Conservation (phyloP, 208 protist genomes). For the Wallacemonas sp. region DNA sequence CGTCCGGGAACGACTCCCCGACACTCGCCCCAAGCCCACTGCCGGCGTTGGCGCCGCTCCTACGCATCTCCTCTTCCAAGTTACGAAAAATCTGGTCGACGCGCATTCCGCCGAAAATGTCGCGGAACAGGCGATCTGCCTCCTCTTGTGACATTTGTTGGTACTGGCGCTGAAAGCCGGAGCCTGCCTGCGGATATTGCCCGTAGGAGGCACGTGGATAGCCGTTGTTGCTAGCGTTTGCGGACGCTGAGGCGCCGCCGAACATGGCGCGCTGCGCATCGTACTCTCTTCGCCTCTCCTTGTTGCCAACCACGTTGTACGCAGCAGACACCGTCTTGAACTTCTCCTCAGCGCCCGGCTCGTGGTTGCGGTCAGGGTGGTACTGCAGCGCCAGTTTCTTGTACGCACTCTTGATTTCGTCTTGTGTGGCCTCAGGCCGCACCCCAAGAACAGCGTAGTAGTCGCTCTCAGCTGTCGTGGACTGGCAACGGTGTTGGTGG, state of each 20-base stretch:
- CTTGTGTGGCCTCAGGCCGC: slow-evolving; percentile 56
- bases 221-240: slow-evolving; percentile 2
- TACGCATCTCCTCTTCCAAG: slow-evolving; percentile 75
- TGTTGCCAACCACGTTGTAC: slow-evolving; percentile 82
- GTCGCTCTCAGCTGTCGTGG: slow-evolving; percentile 26
- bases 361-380: slow-evolving; percentile 89
- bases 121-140: slow-evolving; percentile 78
- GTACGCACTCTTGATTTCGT: slow-evolving; percentile 92
- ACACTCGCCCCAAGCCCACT: slow-evolving; percentile 30
- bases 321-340: slow-evolving; percentile 88
- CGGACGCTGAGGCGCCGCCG: slow-evolving; percentile 11
- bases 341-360: slow-evolving; percentile 78
- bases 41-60: slow-evolving; percentile 21
- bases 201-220: slow-evolving; percentile 16
- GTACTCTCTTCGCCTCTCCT: slow-evolving; percentile 74
- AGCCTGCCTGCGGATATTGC: slow-evolving; percentile 10
- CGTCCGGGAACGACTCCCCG: slow-evolving; percentile 29
- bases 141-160: slow-evolving; percentile 88
- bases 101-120: slow-evolving; percentile 84
- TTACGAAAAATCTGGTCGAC: slow-evolving; percentile 87
- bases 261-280: slow-evolving; percentile 51
- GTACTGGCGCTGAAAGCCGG: slow-evolving; percentile 32
- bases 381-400: slow-evolving; percentile 88
- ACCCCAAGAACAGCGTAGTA: slow-evolving; percentile 84
- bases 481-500: slow-evolving; percentile 12